Percentiles rank a stretch among this genome's conserved stretches.
Conservation (phyloP, 2,329 filamentous ascomycete species). For the Calonectria naviculata region DNA sequence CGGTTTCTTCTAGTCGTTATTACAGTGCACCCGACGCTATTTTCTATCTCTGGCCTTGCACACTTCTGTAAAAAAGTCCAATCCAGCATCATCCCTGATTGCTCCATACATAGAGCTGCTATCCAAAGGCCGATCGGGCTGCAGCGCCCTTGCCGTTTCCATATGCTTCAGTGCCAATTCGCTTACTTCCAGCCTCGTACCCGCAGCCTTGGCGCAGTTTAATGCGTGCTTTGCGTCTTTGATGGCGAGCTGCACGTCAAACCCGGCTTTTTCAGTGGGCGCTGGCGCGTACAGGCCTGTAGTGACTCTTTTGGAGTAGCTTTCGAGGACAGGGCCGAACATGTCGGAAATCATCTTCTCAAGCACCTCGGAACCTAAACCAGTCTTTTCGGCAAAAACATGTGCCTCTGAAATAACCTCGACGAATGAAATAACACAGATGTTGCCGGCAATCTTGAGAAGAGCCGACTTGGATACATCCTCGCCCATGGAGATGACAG, state of each 20-base stretch:
- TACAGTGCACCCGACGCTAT: neutral
- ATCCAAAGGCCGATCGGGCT: slow-evolving; percentile 11
- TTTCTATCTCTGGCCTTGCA: slow-evolving; percentile 10
- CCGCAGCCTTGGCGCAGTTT: slow-evolving; percentile 1
- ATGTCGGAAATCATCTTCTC: slow-evolving; percentile 43
- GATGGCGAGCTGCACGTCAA: slow-evolving; percentile 14
- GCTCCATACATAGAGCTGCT: slow-evolving; percentile 21
- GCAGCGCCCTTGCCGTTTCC: slow-evolving; percentile 4
- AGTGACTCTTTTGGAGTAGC: slow-evolving; percentile 42
- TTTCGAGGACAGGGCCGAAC: slow-evolving; percentile 41
- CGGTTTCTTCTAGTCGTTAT: neutral
- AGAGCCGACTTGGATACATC: slow-evolving; percentile 52
- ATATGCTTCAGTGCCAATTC: slow-evolving; percentile 15
- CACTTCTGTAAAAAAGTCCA: slow-evolving; percentile 11
- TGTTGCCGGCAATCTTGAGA: slow-evolving; percentile 56
- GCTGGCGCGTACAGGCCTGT: slow-evolving; percentile 40
- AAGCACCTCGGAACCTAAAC: slow-evolving; percentile 35
- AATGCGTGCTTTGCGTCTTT: slow-evolving; percentile 21
- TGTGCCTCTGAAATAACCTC: slow-evolving; percentile 44
- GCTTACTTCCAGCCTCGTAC: slow-evolving; percentile 7
- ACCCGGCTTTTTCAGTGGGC: neutral
- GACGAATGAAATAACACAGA: slow-evolving; percentile 38
- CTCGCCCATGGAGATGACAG: slow-evolving; percentile 54
- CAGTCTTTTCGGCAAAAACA: slow-evolving; percentile 44
- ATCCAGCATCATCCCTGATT: slow-evolving; percentile 4